Conservation (phyloP, 345 rosid species). For the Kernera saxatilis region DNA sequence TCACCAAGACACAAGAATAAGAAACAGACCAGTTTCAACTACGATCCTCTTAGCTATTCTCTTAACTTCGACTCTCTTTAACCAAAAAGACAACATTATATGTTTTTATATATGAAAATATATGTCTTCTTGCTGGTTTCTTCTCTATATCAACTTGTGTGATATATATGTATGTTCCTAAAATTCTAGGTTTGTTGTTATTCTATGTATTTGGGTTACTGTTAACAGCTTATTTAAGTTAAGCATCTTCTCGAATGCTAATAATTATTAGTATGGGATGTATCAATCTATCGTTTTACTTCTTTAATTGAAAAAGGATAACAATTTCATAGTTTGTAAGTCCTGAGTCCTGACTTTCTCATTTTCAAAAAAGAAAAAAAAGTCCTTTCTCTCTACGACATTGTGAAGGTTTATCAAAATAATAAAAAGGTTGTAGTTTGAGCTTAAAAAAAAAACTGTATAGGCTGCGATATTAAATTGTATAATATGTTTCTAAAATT, state of each 20-base stretch:
- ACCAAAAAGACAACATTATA: neutral
- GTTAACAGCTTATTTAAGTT: neutral
- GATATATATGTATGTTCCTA: neutral
- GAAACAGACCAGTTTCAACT: slow-evolving; percentile 49
- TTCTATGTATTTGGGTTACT: neutral
- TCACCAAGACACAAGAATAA: slow-evolving; percentile 29
- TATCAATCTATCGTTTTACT: neutral
- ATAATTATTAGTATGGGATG: neutral
- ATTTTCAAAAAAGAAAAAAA: no score
- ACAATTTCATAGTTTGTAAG: neutral
- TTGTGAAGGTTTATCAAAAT: no score
- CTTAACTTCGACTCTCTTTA: slow-evolving; percentile 76
- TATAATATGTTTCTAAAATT: neutral
- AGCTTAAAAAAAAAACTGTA: no score
- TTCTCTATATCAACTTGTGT: neutral
- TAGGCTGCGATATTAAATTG: neutral
- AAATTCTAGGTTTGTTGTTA: neutral
- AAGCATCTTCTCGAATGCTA: neutral
- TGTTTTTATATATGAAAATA: neutral
- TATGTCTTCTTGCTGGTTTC: slow-evolving; percentile 6
- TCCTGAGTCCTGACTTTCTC: no score
- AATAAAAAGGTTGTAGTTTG: no score
- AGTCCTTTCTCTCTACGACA: no score
- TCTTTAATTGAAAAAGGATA: neutral
- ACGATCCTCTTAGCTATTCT: slow-evolving; percentile 72